Evolutionary conservation across 495 filamentous ascomycete species (phyloP), one percentile per base, ranked within the genome.

Genomic region (Cryomyces antarcticus): DNA sequence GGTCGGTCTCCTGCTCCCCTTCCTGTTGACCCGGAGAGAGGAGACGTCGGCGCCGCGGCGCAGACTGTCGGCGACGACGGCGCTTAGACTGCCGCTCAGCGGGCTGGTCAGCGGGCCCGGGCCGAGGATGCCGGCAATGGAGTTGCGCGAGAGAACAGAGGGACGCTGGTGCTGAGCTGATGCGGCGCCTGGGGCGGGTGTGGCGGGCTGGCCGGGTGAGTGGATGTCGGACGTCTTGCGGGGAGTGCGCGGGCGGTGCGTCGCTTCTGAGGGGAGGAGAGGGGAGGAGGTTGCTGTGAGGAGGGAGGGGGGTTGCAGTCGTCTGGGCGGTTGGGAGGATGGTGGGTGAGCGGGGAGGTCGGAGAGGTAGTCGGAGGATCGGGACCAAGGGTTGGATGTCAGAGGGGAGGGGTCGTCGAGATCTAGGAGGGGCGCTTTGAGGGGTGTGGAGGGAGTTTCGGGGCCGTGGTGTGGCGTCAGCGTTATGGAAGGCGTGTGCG

Each of bases 1-100:
- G 17, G 17, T 24, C 17, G 2, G 17, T 24, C 17, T 24, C 17
- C 17, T 24, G 17, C 17, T 24, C 17, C 1, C 17, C 17, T 24
- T 24, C 17, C 17, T 24, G 17, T 24, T 24, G 17, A 24, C 17
- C 17, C 33, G 33, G 9, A 36, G 33, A 36, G 33, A 9, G 9
- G 9, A 10, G 12, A 36, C 27, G 39, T 60, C 64, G 6, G 54
- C 61, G 27, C 70, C 70, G 7, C 71, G 66, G 28, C 71, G 66
- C 5, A 77, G 52, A 13, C 70, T 68, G 48, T 82, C 77, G 5
- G 73, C 75, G n/a, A 62, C 57, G 41, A 62, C 50, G 28, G 54
- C 56, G 37, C 44, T 54, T 0, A 62, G 45, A 13, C 49, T 53
- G n/a, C 51, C 52, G 34, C 45, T 50, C 3, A 62, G 46, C 4